Evolutionary conservation across 2,329 filamentous ascomycete species (phyloP).

Genomic region (Ramularia collo-cygni): DNA sequence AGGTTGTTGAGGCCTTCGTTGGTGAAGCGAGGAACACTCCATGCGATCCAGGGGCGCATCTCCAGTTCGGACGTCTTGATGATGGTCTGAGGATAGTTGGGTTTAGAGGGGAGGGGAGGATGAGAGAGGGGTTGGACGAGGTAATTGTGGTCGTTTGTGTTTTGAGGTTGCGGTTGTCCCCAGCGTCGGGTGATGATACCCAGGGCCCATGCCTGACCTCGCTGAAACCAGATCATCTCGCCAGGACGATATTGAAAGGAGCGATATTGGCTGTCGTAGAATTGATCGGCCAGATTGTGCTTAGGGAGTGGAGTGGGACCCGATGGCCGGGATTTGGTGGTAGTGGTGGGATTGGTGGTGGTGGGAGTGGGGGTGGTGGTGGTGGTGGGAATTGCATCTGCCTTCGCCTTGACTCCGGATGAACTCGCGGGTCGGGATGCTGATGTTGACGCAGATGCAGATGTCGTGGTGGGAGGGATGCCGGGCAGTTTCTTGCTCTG

Average conservation of each 20-base stretch:
- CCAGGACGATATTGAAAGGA: conserved; percentile 48
- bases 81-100: conserved; percentile 26
- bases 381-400: neutral
- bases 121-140: conserved; percentile 37
- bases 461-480: conserved; percentile 2
- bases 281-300: conserved; percentile 41
- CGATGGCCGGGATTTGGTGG: too few relatives aligned
- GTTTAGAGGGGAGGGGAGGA: conserved; percentile 13
- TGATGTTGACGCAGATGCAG: neutral
- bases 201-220: conserved; percentile 48
- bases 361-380: conserved; percentile 3
- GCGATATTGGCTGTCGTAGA: conserved; percentile 41
- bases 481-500: conserved; percentile 2
- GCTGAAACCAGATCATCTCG: conserved; percentile 52
- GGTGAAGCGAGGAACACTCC: conserved; percentile 49
- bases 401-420: neutral
- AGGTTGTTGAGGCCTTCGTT: conserved; percentile 38
- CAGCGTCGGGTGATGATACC: conserved; percentile 46
- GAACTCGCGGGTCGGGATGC: neutral
- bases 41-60: conserved; percentile 52
- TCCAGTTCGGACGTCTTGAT: conserved; percentile 39
- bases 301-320: conserved; percentile 36
- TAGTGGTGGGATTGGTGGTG: conserved; percentile 22
- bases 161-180: conserved; percentile 7
- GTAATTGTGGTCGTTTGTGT: conserved; percentile 23